A percentile compares a stretch with the other conserved stretches of the same genome.
Conservation (phyloP, 140 eudicot species). For the Anethum foeniculum region DNA sequence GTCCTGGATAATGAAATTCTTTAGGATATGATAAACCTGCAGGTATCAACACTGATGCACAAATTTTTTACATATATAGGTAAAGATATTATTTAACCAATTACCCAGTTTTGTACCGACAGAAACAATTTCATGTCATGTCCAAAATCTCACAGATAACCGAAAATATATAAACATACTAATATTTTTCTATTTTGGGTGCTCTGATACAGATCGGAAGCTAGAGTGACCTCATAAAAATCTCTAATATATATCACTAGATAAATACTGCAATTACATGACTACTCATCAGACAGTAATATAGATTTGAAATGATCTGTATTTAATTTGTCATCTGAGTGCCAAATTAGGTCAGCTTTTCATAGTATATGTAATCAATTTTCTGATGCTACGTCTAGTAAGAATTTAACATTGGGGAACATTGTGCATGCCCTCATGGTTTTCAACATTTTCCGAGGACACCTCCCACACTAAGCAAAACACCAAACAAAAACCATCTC, state of each 20-base stretch:
- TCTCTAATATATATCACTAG: neutral
- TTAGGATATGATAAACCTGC: neutral
- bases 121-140: neutral
- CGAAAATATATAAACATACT: neutral
- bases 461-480: neutral
- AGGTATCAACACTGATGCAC: neutral
- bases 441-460: neutral
- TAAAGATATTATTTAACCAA: no score
- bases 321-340: neutral
- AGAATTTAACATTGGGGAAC: neutral
- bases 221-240: neutral
- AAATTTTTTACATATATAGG: neutral
- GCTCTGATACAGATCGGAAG: neutral
- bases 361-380: neutral
- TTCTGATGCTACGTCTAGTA: neutral
- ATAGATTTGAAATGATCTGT: neutral
- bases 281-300: neutral
- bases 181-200: neutral
- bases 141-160: neutral
- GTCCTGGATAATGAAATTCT: neutral
- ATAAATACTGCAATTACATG: neutral
- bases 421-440: neutral
- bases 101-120: neutral
- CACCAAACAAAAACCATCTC: neutral
- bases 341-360: neutral